Base-by-base conservation (phyloP, 305 asterid species). In the Withania somnifera region DNA sequence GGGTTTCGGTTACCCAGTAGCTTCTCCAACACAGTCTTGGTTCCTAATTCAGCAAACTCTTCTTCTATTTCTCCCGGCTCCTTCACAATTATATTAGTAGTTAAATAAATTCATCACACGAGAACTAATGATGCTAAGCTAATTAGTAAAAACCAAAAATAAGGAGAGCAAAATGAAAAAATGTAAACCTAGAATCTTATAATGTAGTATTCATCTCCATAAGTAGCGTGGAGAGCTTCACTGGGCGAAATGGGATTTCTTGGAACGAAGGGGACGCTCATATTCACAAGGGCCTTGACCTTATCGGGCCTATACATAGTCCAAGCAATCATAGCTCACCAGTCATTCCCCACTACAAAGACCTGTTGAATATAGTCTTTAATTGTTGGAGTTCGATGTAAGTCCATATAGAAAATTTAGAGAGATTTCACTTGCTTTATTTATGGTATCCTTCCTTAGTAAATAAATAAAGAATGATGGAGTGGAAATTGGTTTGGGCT, bases 321-420 rank as follows among this genome's bases (percentile, higher is more conserved):
- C 97, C 95, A 92, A 13, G 91, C 93, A 2, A 91, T 80, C 8
- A 89, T 0, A 11, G 94, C 97, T 17, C 97, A 95, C 97, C 97
- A 91, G 30, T 91, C 97, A 84, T 92, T 94, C 8, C 91, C 95
- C 83, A 92, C 94, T 63, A 92, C 88, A 32, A 90, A 89, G 84
- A 92, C 95, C 88, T 85, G n/a, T n/a, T n/a, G n/a, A n/a, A n/a
- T n/a, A n/a, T n/a, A n/a, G n/a, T n/a, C n/a, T n/a, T n/a, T n/a
- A n/a, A n/a, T n/a, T n/a, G n/a, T n/a, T n/a, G n/a, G n/a, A n/a
- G n/a, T n/a, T n/a, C n/a, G n/a, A n/a, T n/a, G n/a, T n/a, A n/a
- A n/a, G n/a, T n/a, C n/a, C n/a, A n/a, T n/a, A n/a, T n/a, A n/a
- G n/a, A n/a, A n/a, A n/a, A n/a, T n/a, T n/a, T n/a, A n/a, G n/a